Conservation (phyloP, 2,329 filamentous ascomycete genomes). For the Cryphonectria japonica region DNA sequence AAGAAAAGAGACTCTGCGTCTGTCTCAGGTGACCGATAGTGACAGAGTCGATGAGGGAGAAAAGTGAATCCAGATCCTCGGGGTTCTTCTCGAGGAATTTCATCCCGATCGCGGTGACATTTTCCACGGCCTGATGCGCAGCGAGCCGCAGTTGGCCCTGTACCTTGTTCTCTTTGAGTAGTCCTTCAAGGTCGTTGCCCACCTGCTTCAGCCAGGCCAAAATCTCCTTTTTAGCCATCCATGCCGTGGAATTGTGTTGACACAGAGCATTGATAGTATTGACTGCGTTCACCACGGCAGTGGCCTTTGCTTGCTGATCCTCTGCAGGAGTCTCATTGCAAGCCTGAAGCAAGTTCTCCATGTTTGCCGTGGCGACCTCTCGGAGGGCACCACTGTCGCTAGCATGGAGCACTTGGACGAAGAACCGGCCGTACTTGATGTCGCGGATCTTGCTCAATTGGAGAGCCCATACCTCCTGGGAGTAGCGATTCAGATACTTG, state of each 20-base stretch:
- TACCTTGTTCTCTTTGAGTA: slow-evolving; percentile 71
- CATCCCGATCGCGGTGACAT: slow-evolving; percentile 83
- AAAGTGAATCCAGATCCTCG: slow-evolving; percentile 80
- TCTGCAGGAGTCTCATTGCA: slow-evolving; percentile 67
- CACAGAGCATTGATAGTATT: slow-evolving; percentile 82
- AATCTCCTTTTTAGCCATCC: slow-evolving; percentile 71
- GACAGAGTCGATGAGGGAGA: slow-evolving; percentile 80
- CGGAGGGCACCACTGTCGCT: slow-evolving; percentile 75
- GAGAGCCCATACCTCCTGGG: slow-evolving; percentile 82
- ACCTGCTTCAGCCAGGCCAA: slow-evolving; percentile 65
- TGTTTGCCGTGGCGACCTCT: slow-evolving; percentile 72
- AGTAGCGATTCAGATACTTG: slow-evolving; percentile 91
- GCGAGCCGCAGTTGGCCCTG: slow-evolving; percentile 76
- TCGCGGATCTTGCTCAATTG: slow-evolving; percentile 82
- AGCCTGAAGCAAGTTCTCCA: slow-evolving; percentile 71
- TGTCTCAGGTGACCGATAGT: slow-evolving; percentile 81
- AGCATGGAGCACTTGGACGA: slow-evolving; percentile 83
- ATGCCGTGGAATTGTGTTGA: slow-evolving; percentile 66
- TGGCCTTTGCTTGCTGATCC: slow-evolving; percentile 69
- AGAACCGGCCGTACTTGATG: slow-evolving; percentile 84
- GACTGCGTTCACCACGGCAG: slow-evolving; percentile 82
- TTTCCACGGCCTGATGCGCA: slow-evolving; percentile 86
- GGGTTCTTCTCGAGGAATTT: slow-evolving; percentile 76
- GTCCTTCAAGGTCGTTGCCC: slow-evolving; percentile 78
- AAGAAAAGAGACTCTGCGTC: slow-evolving; percentile 75